phyloP scores from a whole-genome alignment of 306 rosid species.

The Senna siamea region DNA sequence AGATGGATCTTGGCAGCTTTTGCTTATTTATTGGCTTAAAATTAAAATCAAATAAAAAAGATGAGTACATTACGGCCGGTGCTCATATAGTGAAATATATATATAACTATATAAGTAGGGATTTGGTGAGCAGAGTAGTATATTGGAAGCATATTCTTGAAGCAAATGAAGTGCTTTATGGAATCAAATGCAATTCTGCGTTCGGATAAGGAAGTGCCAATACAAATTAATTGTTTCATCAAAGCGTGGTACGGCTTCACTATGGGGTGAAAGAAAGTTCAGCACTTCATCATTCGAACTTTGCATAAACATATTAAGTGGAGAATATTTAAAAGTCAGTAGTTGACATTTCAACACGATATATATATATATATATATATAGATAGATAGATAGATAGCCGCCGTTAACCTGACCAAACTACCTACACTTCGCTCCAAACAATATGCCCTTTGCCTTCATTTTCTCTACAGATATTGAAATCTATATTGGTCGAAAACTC shows the following conservation, averaged over 20 bases:
- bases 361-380: background rate
- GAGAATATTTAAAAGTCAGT: constrained; percentile 45
- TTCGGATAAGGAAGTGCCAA: constrained; percentile 24
- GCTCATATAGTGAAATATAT: background rate
- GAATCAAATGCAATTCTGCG: constrained; percentile 50
- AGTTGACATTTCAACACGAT: constrained; percentile 32
- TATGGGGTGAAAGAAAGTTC: constrained; percentile 17
- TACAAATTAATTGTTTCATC: constrained; percentile 38
- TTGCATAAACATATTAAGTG: constrained; percentile 35
- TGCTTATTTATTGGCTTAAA: background rate
- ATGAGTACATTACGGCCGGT: background rate
- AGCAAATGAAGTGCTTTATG: constrained; percentile 37
- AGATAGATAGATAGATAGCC: too few relatives aligned
- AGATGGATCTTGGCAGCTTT: background rate
- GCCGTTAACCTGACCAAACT: too few relatives aligned
- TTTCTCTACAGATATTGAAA: too few relatives aligned
- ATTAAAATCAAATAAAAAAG: background rate
- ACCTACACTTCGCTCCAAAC: too few relatives aligned
- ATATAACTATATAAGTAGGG: too few relatives aligned
- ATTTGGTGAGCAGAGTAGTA: constrained; percentile 20
- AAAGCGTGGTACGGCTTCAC: constrained; percentile 37
- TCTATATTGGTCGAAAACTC: too few relatives aligned
- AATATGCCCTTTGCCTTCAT: too few relatives aligned
- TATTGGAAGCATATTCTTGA: constrained; percentile 44
- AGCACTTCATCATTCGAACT: constrained; percentile 36